Evolutionary conservation across 1,139 yeast species (phyloP), one percentile per base, ranked within the genome.

Genomic region (Geotrichum histeridarum): DNA sequence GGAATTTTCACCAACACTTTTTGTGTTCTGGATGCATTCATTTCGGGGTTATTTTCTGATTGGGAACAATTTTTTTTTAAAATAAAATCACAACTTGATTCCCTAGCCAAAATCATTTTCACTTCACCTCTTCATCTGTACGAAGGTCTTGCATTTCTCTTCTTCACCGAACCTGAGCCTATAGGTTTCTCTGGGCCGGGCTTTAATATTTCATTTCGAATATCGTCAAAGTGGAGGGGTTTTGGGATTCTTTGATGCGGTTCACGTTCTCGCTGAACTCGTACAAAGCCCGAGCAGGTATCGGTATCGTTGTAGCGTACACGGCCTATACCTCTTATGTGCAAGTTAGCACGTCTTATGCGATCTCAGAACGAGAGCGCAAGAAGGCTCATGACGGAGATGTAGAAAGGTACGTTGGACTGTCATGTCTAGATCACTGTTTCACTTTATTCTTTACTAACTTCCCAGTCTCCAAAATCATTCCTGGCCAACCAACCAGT

Each of bases 301-400:
- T 78, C 12, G 86, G 87, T 0, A 63, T 83, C 5, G 66, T 84
- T 30, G 73, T 79, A 2, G 80, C 85, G 5, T 87, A 87, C 64
- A 78, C 91, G 0, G 79, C 86, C 0, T 83, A 84, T 63, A 87
- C 88, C 46, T 74, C 80, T 9, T 84, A 78, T 64, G 79, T 85
- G 59, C 83, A 84, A 41, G 60, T 77, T 38, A 69, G 78, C 38
- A 79, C 94, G 2, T 77, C 77, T 55, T 70, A 71, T 42, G 80
- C 84, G 57, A 84, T 88, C 56, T 68, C 73, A n/a, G 70, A 70
- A 35, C 70, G 94, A 49, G 74, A 77, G 39, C 65, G 72, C 44
- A 54, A 63, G 30, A 65, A 67, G 39, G 55, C 42, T 9, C 51
- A 53, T 50, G 56, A 53, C 6, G 35, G 41, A 17, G 58, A 56